phyloP scores from a whole-genome alignment of 257 asterid genomes.

The Phtheirospermum japonicum region DNA sequence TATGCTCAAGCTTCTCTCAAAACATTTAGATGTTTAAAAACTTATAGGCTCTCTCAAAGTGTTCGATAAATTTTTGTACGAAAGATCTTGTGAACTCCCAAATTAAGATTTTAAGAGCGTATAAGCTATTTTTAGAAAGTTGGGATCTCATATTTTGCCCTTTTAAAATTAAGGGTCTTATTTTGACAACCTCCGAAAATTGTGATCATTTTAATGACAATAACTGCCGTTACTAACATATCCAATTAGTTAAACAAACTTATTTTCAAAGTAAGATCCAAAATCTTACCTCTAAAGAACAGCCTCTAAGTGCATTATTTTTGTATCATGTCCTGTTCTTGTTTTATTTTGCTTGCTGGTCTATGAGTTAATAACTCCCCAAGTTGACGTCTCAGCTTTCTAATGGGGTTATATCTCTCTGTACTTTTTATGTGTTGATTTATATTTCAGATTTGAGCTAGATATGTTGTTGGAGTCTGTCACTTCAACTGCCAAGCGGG shows the following conservation, averaged over 20 bases:
- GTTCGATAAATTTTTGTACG: background rate
- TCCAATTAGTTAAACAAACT: background rate
- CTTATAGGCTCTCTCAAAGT: background rate
- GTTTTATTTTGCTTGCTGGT: constrained; percentile 2
- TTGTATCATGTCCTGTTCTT: background rate
- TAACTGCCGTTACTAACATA: background rate
- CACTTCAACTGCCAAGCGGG: constrained; percentile 71
- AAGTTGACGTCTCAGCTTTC: constrained; percentile 20
- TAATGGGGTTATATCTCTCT: constrained; percentile 12
- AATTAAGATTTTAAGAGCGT: background rate
- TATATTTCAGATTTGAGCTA: constrained; percentile 70
- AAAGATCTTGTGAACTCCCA: background rate
- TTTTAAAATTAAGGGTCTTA: background rate
- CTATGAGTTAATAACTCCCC: constrained; percentile 5
- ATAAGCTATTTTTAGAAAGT: background rate
- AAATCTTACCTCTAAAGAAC: background rate
- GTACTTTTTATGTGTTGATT: constrained; percentile 21
- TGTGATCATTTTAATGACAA: background rate
- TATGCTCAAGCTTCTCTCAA: constrained; percentile 6
- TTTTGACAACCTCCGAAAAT: background rate
- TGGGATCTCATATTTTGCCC: background rate
- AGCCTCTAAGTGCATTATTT: background rate
- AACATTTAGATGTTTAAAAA: background rate
- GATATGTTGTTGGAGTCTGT: constrained; percentile 91
- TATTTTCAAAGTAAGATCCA: background rate